Evolutionary conservation across 441 rosid species (phyloP).

Genomic region (Pelargonium citronellum): DNA sequence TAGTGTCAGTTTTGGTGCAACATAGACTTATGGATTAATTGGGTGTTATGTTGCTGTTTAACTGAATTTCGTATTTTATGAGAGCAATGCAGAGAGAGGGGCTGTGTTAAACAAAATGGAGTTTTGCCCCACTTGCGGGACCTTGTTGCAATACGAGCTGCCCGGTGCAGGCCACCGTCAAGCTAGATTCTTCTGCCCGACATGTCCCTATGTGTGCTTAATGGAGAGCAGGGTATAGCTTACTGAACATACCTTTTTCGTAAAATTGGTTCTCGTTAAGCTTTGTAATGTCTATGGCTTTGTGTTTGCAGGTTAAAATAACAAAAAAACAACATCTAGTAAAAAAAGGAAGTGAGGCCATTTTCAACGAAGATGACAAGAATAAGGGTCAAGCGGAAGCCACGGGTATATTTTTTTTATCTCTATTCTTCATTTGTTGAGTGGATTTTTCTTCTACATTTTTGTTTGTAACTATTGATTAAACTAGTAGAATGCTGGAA

Average conservation of each 20-base stretch:
- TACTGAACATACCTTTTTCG: background rate
- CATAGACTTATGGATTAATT: no score
- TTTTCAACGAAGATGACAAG: conserved; percentile 46
- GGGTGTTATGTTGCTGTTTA: background rate
- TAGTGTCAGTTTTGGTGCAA: no score
- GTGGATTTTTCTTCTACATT: background rate
- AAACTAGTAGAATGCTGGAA: background rate
- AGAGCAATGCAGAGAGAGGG: background rate
- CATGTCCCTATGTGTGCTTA: conserved; percentile 44
- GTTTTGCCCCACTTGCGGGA: conserved; percentile 53
- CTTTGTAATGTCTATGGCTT: background rate
- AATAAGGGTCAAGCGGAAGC: conserved; percentile 39
- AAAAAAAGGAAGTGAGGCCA: conserved; percentile 47
- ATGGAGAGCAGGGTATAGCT: conserved; percentile 33
- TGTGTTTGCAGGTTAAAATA: conserved; percentile 40
- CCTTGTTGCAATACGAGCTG: conserved; percentile 43
- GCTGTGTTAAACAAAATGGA: conserved; percentile 30
- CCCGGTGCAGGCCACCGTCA: conserved; percentile 29
- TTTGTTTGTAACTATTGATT: conserved; percentile 4
- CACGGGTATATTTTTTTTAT: conserved; percentile 28
- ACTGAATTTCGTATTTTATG: background rate
- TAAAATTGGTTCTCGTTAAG: background rate
- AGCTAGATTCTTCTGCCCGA: conserved; percentile 43
- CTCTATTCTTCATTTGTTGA: background rate
- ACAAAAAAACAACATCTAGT: conserved; percentile 41